Evolutionary conservation across 2,329 filamentous ascomycete genomes (phyloP), one percentile per base, ranked within the genome.

Genomic region (Colletotrichum agaves): DNA sequence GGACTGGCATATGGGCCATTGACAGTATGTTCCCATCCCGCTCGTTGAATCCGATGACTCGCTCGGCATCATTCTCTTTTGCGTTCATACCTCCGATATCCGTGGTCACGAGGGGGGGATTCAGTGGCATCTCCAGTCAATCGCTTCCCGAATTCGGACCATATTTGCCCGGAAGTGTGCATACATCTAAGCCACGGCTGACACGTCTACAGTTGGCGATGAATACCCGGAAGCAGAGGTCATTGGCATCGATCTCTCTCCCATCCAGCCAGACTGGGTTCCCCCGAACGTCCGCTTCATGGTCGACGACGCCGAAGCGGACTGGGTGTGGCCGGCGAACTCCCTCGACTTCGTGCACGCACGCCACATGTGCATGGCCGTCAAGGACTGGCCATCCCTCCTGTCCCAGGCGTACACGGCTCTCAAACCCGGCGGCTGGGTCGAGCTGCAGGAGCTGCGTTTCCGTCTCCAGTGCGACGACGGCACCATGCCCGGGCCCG

Each of bases 371-470:
- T 82, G 31, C 77, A 79, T 2, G 78, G 81, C 4, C 68, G 74
- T 39, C 76, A 78, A 60, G 74, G 71, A 1, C 75, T 76, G 3
- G 74, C 76, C 3, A 37, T 23, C 81, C 0, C 63, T 78, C 1
- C 68, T 78, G 6, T 75, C 74, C 12, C 75, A 78, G 61, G 70
- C 72, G 17, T 74, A 71, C 31, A 66, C 71, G 73, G 73, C 80
- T 15, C 70, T 82, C 49, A 78, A 75, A 23, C 82, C 84, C 0
- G 82, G 82, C 15, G 82, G 79, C 0, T 84, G 80, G 80, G 71
- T 83, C 13, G 82, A 84, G 65, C 73, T 83, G 0, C 82, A 84
- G 66, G 82, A 84, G 17, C 76, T 81, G 10, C 79, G 82, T 17
- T 80, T 79, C 44, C 73, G 76, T 44, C 74, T 79, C 6, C 77